A percentile compares a stretch with the other conserved stretches of the same genome.
phyloP scores from a whole-genome alignment of 1,139 yeast species.

The Hyphopichia khmerensis region DNA sequence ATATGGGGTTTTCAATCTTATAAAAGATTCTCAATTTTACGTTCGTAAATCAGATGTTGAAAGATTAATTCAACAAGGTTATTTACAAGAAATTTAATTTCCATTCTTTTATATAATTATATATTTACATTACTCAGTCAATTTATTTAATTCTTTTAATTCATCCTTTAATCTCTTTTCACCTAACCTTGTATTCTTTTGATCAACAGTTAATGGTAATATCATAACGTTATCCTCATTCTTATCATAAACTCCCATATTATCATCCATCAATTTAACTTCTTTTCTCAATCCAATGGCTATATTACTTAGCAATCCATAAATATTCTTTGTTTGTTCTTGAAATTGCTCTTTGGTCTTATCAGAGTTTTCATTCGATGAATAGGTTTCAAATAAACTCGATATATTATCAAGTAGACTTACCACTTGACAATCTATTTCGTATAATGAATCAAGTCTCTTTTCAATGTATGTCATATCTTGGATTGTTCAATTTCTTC shows the following conservation, averaged over 20 bases:
- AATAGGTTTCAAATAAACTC: conserved; percentile 40
- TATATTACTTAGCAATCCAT: conserved; percentile 32
- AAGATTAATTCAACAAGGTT: conserved; percentile 90
- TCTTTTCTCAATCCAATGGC: conserved; percentile 56
- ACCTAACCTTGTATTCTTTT: conserved; percentile 61
- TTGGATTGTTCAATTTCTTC: too few species aligned
- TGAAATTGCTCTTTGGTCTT: conserved; percentile 23
- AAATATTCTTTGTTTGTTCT: conserved; percentile 32
- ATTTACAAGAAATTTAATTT: conserved; percentile 65
- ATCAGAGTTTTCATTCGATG: conserved; percentile 14
- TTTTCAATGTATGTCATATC: conserved; percentile 31
- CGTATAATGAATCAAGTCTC: conserved; percentile 44
- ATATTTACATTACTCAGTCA: conserved; percentile 7
- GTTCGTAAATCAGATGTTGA: conserved; percentile 94
- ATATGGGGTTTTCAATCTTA: conserved; percentile 90
- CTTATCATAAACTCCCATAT: conserved; percentile 47
- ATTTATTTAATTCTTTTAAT: conserved; percentile 23
- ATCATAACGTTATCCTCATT: conserved; percentile 51
- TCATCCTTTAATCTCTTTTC: conserved; percentile 44
- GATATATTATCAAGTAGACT: conserved; percentile 41
- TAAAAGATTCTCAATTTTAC: conserved; percentile 94
- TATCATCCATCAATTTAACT: conserved; percentile 57
- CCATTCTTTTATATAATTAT: too few species aligned
- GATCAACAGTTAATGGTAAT: conserved; percentile 59
- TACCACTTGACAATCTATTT: conserved; percentile 45